Evolutionary conservation across 2,329 filamentous ascomycete genomes (phyloP).

Genomic region (Lachnellula subtilissima): DNA sequence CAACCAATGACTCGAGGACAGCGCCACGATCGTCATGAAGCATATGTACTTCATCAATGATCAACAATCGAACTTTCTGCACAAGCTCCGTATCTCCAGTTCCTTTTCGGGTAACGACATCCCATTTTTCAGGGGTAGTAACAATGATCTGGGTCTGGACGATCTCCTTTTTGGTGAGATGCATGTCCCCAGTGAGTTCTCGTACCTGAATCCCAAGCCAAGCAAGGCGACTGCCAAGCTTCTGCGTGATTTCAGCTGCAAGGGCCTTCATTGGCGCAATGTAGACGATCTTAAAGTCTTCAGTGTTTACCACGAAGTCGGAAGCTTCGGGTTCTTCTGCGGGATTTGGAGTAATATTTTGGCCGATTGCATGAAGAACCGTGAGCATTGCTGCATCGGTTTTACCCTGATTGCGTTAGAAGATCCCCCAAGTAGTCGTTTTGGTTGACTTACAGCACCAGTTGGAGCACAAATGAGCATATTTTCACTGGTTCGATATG

Average conservation of each 20-base stretch:
- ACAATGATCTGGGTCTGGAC: conserved; percentile 96
- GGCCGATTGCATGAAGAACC: conserved; percentile 82
- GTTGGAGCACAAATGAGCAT: conserved; percentile 98
- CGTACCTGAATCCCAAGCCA: conserved; percentile 92
- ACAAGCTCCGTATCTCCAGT: conserved; percentile 96
- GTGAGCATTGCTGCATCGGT: conserved; percentile 98
- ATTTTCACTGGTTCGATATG: conserved; percentile 93
- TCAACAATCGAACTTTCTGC: conserved; percentile 90
- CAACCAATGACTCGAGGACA: conserved; percentile 92
- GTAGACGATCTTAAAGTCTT: conserved; percentile 98
- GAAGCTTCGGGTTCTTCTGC: conserved; percentile 66
- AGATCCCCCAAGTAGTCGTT: conserved; percentile 4
- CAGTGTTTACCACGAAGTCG: conserved; percentile 75
- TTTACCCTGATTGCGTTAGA: conserved; percentile 61
- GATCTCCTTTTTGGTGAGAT: conserved; percentile 94
- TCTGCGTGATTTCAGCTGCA: conserved; percentile 92
- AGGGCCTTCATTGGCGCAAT: conserved; percentile 99
- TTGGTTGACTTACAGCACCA: conserved; percentile 60
- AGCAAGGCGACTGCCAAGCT: conserved; percentile 82
- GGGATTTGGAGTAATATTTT: conserved; percentile 77
- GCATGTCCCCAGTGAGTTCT: conserved; percentile 97
- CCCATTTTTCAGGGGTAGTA: conserved; percentile 98
- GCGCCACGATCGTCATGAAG: conserved; percentile 95
- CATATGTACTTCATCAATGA: conserved; percentile 99
- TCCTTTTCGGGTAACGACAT: conserved; percentile 94